A percentile compares a stretch with the other conserved stretches of the same genome.
Conservation (phyloP, 306 rosid genomes). For the Quercus berberidifolia region DNA sequence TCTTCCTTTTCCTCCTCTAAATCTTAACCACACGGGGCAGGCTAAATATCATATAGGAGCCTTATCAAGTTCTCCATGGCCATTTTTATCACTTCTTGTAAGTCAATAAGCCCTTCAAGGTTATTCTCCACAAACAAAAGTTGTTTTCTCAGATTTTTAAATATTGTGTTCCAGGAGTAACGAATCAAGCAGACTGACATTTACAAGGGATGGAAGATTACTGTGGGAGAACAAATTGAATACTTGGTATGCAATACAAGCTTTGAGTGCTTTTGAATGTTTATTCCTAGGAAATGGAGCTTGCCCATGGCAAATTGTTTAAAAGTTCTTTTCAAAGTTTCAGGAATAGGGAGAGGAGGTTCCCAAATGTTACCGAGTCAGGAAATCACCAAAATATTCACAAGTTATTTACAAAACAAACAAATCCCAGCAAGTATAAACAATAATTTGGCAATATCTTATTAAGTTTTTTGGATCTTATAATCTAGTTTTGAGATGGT, state of each 20-base stretch:
- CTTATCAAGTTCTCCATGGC: background rate
- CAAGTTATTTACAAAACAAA: background rate
- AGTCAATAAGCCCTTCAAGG: background rate
- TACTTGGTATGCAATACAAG: background rate
- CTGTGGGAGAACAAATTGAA: background rate
- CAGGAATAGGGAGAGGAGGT: background rate
- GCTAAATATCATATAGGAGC: background rate
- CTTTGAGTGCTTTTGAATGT: background rate
- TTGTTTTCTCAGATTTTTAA: background rate
- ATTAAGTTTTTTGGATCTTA: background rate
- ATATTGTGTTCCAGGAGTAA: background rate
- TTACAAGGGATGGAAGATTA: background rate
- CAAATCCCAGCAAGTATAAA: background rate
- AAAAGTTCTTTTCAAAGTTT: background rate
- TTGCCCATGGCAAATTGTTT: background rate
- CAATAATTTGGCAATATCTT: background rate
- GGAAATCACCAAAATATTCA: background rate
- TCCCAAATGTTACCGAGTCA: background rate
- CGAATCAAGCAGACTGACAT: background rate
- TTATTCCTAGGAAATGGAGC: background rate
- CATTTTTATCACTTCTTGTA: background rate
- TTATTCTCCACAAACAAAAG: background rate
- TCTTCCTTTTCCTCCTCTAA: background rate
- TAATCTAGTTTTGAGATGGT: background rate
- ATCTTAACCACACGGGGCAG: background rate